Conservation (phyloP, 768 basidiomycete genomes). For the Calocera cornea region DNA sequence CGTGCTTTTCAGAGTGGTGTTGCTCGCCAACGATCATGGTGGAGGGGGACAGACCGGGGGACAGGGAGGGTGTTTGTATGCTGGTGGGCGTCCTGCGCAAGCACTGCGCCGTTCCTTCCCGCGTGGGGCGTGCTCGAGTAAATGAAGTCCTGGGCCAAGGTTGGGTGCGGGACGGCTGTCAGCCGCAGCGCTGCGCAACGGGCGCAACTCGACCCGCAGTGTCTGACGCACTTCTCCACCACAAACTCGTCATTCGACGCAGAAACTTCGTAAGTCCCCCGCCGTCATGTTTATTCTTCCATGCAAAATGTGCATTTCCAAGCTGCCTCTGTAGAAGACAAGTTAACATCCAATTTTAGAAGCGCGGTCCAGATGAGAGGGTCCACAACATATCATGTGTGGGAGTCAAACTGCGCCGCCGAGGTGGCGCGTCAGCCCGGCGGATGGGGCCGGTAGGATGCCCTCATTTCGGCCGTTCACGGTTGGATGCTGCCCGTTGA, state of each 20-base stretch:
- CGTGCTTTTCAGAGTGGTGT: neutral
- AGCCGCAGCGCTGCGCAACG: neutral
- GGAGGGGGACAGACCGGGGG: neutral
- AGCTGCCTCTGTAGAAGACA: neutral
- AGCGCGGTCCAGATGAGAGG: neutral
- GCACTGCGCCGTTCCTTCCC: neutral
- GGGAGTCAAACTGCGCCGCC: neutral
- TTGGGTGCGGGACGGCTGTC: neutral
- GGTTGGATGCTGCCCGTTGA: neutral
- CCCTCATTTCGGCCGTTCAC: too few species aligned
- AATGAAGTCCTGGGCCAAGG: neutral
- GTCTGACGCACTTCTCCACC: neutral
- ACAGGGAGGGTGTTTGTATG: neutral
- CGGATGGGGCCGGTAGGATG: too few species aligned
- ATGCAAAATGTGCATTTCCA: neutral
- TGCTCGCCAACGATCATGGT: neutral
- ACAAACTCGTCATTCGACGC: neutral
- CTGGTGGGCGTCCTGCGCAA: neutral
- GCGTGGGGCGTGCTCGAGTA: neutral
- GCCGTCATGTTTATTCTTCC: neutral
- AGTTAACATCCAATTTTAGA: neutral
- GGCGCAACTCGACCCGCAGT: neutral
- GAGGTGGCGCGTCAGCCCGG: too few species aligned
- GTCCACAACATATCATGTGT: neutral
- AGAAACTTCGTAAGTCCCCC: neutral